phyloP scores from a whole-genome alignment of 2,329 filamentous ascomycete species.

The Colletotrichum kahawae region DNA sequence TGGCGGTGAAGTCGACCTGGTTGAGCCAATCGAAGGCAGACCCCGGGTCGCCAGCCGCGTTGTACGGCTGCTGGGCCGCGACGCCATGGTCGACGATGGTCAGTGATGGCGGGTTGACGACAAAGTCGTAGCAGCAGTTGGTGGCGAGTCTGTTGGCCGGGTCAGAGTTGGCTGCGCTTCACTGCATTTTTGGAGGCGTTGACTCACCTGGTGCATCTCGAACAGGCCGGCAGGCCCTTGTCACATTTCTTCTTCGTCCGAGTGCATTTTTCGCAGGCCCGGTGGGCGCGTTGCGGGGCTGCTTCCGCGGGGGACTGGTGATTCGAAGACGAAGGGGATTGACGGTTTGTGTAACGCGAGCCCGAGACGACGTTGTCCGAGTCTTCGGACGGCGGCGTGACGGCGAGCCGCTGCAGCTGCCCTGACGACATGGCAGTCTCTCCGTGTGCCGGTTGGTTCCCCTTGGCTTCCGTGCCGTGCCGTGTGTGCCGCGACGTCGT shows the following conservation, averaged over 20 bases:
- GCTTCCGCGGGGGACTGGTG: background rate
- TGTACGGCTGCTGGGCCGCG: conserved; percentile 26
- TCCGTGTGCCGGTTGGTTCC: background rate
- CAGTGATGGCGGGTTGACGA: conserved; percentile 39
- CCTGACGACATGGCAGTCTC: conserved; percentile 8
- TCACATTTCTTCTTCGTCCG: conserved; percentile 44
- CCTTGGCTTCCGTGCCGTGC: background rate
- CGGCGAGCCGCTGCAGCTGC: conserved; percentile 12
- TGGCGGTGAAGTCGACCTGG: conserved; percentile 37
- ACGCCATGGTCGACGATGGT: conserved; percentile 31
- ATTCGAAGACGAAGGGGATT: conserved; percentile 2
- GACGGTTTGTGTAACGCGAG: conserved; percentile 6
- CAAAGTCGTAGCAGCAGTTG: conserved; percentile 40
- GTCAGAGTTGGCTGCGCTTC: background rate
- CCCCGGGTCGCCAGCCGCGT: background rate
- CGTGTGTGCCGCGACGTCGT: background rate
- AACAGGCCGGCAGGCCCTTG: conserved; percentile 39
- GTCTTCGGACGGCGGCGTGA: conserved; percentile 19
- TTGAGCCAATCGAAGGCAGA: conserved; percentile 30
- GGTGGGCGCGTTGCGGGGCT: conserved; percentile 34
- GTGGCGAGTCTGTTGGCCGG: conserved; percentile 12
- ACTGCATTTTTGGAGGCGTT: background rate
- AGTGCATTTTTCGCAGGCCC: conserved; percentile 42
- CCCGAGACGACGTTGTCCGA: conserved; percentile 14
- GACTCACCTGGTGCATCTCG: conserved; percentile 37